phyloP scores from a whole-genome alignment of 2,329 filamentous ascomycete genomes.

The Intubia oerlemansii region DNA sequence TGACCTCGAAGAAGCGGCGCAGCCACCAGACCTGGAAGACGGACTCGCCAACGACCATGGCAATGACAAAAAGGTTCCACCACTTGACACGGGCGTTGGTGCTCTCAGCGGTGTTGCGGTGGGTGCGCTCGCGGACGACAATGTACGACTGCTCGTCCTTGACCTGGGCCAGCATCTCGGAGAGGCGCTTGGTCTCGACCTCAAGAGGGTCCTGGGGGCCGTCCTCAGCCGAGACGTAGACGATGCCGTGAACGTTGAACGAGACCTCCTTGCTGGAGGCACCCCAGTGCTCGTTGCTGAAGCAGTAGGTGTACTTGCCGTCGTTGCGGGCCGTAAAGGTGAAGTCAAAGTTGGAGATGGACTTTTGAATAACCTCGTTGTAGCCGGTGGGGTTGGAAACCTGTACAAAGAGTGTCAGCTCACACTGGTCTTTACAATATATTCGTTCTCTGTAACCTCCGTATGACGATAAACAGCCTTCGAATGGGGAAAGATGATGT shows the following conservation, averaged over 20 bases:
- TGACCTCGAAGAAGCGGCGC: constrained; percentile 90
- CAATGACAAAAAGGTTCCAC: constrained; percentile 97
- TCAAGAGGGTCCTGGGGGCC: constrained; percentile 74
- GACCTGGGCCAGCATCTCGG: constrained; percentile 72
- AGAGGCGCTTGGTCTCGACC: constrained; percentile 66
- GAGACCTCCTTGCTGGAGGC: constrained; percentile 94
- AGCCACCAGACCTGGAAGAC: constrained; percentile 99
- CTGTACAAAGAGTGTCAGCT: constrained; percentile 20
- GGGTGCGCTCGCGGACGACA: constrained; percentile 79
- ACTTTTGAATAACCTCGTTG: constrained; percentile 62
- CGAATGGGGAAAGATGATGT: not conserved
- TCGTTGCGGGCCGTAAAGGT: constrained; percentile 71
- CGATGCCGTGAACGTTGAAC: constrained; percentile 97
- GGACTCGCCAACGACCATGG: constrained; percentile 72
- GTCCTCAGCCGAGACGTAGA: constrained; percentile 85
- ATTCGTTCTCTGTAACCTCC: too few species aligned
- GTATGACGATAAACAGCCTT: too few species aligned
- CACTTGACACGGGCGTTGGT: constrained; percentile 96
- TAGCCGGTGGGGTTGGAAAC: constrained; percentile 59
- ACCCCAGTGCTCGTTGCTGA: constrained; percentile 97
- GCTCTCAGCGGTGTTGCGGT: constrained; percentile 96
- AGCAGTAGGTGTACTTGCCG: constrained; percentile 90
- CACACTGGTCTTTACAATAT: too few species aligned
- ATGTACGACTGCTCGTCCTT: constrained; percentile 98
- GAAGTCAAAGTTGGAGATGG: constrained; percentile 77